Percentiles rank a stretch among this genome's conserved stretches.
These are phyloP conservation scores for Salinomyces thailandicus DNA, from an alignment of 2,329 filamentous ascomycete species.

Conservation along the genomic window DNA sequence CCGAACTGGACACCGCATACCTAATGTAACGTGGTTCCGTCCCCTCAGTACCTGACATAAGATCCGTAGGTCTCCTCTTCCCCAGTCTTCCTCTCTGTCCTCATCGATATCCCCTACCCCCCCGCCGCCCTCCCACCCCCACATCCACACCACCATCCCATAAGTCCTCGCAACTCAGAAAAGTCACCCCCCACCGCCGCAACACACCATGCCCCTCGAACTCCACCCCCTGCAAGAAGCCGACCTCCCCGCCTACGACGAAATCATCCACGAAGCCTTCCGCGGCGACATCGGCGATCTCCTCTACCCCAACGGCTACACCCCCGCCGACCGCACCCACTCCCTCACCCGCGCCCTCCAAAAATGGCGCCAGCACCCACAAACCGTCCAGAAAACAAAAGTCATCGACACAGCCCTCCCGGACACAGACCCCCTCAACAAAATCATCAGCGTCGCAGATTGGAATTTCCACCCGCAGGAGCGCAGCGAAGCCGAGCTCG, in stretches of 20 bases:
- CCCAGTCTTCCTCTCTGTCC: too few species aligned
- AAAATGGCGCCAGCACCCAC: conserved; percentile 10
- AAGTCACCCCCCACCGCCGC: too few species aligned
- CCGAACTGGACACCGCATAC: too few species aligned
- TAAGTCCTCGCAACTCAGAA: too few species aligned
- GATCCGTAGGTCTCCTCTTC: too few species aligned
- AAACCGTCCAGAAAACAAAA: conserved; percentile 15
- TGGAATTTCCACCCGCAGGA: conserved; percentile 22
- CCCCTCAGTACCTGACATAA: too few species aligned
- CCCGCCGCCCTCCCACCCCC: too few species aligned
- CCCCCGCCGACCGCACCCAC: conserved; percentile 8
- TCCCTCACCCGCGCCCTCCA: conserved; percentile 6
- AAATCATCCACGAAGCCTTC: conserved; percentile 19
- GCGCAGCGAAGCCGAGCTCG: conserved; percentile 19
- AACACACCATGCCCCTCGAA: conserved; percentile 21
- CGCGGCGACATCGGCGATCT: conserved; percentile 18
- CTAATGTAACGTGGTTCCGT: too few species aligned
- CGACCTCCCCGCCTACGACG: conserved; percentile 17
- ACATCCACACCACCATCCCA: too few species aligned
- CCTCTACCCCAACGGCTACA: conserved; percentile 22
- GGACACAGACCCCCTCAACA: conserved; percentile 9
- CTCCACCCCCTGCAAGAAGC: conserved; percentile 16
- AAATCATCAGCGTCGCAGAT: conserved; percentile 22
- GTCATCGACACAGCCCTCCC: conserved; percentile 22
- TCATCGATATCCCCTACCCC: too few species aligned